Conservation (phyloP, 768 basidiomycete genomes). For the Leucogyrophana mollusca region DNA sequence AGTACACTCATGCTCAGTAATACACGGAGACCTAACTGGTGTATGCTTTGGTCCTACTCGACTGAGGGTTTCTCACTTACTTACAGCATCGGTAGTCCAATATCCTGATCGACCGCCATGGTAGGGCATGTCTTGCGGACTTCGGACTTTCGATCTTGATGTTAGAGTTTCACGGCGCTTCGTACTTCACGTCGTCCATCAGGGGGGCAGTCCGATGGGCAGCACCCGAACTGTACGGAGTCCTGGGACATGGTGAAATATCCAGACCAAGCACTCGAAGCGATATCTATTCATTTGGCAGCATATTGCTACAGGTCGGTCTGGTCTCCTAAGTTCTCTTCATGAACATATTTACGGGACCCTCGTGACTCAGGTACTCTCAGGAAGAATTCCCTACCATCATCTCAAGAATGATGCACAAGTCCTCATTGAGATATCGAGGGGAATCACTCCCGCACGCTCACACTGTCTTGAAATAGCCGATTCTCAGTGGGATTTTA, state of each 20-base stretch:
- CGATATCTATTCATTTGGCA: slow-evolving; percentile 45
- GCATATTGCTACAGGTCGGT: slow-evolving; percentile 21
- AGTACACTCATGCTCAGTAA: slow-evolving; percentile 14
- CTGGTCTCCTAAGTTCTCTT: too few species aligned
- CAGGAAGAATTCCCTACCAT: slow-evolving; percentile 23
- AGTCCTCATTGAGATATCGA: slow-evolving; percentile 17
- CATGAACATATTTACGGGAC: neutral
- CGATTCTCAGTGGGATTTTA: slow-evolving; percentile 22
- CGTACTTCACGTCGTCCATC: slow-evolving; percentile 28
- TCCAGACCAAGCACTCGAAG: slow-evolving; percentile 21
- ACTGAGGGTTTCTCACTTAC: too few species aligned
- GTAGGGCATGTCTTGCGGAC: slow-evolving; percentile 42
- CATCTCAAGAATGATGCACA: slow-evolving; percentile 14
- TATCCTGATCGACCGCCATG: slow-evolving; percentile 37
- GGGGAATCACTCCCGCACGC: slow-evolving; percentile 13
- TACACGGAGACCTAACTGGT: slow-evolving; percentile 19
- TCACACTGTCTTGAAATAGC: slow-evolving; percentile 8
- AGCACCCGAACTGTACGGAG: slow-evolving; percentile 37
- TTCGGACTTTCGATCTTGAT: slow-evolving; percentile 46
- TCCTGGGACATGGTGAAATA: neutral
- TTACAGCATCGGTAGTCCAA: slow-evolving; percentile 2
- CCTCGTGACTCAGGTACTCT: slow-evolving; percentile 13
- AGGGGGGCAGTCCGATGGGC: slow-evolving; percentile 50
- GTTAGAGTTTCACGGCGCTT: slow-evolving; percentile 31
- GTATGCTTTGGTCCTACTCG: slow-evolving; percentile 3